Base-by-base conservation (phyloP, 768 basidiomycete species). In the Suillus sp. region DNA sequence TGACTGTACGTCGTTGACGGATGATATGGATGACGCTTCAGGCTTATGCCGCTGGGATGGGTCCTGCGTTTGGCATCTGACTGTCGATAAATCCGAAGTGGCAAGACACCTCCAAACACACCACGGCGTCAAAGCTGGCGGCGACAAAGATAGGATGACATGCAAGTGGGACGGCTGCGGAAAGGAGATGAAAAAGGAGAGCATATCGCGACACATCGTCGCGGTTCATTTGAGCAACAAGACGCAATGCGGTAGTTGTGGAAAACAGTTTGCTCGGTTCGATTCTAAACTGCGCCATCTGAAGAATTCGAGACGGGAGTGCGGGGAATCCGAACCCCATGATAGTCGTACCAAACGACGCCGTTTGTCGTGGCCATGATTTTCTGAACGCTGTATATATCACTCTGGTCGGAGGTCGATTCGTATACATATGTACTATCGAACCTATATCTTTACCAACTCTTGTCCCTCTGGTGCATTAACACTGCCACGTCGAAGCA, bases 261-360 rank as follows among this genome's bases (percentile, higher is more conserved):
- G 59, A 11, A 60, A 59, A 32, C 20, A 13, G 30, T 73, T 75
- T 27, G 72, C 74, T 14, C 70, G 72, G 25, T 55, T 2, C 13
- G 72, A 73, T 25, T 73, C 72, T 22, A 66, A 75, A 13, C 71
- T 64, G 58, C 65, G 72, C 2, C 72, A 73, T 4, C 47, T 67
- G 8, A 69, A 25, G 43, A 71, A 71, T 3, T 57, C 37, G 38
- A 57, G 11, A 27, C 35, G 37, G 37, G 55, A 57, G 10, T 57
- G 55, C 37, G 38, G 37, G 18, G 55, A 57, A 57, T 27, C 25
- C 9, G 55, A 57, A 20, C 10, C 10, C 18, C 10, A 38, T 38
- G 55, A 56, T 11, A 27, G 37, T 27, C 34, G 34, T 18, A 25
- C 9, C 25, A 57, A 57, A 57, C 56, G 56, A 11, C 56, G 5